Evolutionary conservation across 139 green algal species (phyloP), one percentile per base, ranked within the genome.

Genomic region (Auxenochlorella protothecoides): DNA sequence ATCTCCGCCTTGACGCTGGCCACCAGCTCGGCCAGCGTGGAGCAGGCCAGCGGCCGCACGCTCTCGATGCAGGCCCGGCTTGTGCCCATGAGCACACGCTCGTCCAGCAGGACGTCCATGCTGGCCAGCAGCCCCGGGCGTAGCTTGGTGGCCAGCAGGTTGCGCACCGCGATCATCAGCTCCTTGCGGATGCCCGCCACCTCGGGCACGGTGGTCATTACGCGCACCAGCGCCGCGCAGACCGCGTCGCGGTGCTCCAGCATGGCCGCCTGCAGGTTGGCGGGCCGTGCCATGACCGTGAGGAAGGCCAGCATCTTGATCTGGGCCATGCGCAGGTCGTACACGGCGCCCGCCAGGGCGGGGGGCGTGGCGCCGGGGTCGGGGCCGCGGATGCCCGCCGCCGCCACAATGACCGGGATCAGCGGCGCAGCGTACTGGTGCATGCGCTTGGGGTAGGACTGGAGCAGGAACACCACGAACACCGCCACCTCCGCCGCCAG

Each of bases 21-120:
- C 52, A 97, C 79, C 13, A 96, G 73, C 86, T 97, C 92, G 5
- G 90, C 89, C 16, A 97, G 84, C 16, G 90, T 82, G 4, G 74
- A 85, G 76, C 88, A 92, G 16, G 87, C 90, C 51, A 94, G 75
- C 9, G 86, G 88, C 2, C 89, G 79, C 65, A 97, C 78, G 6
- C 81, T 76, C 66, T 96, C 90, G 6, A 81, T 83, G 74, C 87
- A 92, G 4, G 80, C 78, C 2, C 83, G 68, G 60, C 73, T 62
- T 9, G 68, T 70, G 9, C 92, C 93, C 61, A 96, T 71, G 62
- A 98, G 76, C 66, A 88, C 77, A 51, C 76, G 57, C 69, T 96
- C 91, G 63, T 94, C 80, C 44, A 97, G 79, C 63, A 97, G 68
- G 13, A 80, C 70, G 14, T 88, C 84, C 72, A 93, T 74, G 54